Percentiles rank a stretch among this genome's conserved stretches.
Conservation (phyloP, 2,329 filamentous ascomycete species). For the Metarhizium robertsii region DNA sequence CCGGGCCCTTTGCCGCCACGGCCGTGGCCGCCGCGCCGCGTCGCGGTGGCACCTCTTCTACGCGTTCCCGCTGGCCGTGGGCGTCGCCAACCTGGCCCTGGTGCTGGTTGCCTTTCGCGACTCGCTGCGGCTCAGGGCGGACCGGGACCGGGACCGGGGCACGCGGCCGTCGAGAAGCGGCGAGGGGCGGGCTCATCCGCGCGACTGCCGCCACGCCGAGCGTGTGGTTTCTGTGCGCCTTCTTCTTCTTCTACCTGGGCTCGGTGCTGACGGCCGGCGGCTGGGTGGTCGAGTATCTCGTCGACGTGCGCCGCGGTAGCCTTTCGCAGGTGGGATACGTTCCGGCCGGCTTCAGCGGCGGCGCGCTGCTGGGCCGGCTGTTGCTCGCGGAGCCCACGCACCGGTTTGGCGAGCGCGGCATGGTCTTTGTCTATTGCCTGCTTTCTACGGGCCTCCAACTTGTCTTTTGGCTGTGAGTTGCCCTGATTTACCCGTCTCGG, state of each 20-base stretch:
- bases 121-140: constrained; percentile 22
- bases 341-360: constrained; percentile 50
- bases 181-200: constrained; percentile 31
- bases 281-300: constrained; percentile 58
- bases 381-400: constrained; percentile 50
- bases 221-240: constrained; percentile 40
- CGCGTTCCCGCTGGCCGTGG: constrained; percentile 41
- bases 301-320: constrained; percentile 47
- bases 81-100: constrained; percentile 37
- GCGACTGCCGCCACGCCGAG: constrained; percentile 5
- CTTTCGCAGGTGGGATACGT: constrained; percentile 52
- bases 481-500: too few relatives aligned
- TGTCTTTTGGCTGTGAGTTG: constrained; percentile 47
- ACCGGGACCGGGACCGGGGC: background rate
- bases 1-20: constrained; percentile 45
- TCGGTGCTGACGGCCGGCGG: constrained; percentile 43
- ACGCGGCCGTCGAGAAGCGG: background rate
- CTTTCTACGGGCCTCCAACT: constrained; percentile 45
- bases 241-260: constrained; percentile 54
- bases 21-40: constrained; percentile 29
- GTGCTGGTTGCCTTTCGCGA: constrained; percentile 42
- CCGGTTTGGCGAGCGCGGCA: constrained; percentile 46
- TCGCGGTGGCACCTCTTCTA: constrained; percentile 48
- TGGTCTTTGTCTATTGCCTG: constrained; percentile 45
- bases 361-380: constrained; percentile 45